Evolutionary conservation across 805 yeast species (phyloP), one percentile per base, ranked within the genome.

Genomic region (Hanseniaspora thailandica): DNA sequence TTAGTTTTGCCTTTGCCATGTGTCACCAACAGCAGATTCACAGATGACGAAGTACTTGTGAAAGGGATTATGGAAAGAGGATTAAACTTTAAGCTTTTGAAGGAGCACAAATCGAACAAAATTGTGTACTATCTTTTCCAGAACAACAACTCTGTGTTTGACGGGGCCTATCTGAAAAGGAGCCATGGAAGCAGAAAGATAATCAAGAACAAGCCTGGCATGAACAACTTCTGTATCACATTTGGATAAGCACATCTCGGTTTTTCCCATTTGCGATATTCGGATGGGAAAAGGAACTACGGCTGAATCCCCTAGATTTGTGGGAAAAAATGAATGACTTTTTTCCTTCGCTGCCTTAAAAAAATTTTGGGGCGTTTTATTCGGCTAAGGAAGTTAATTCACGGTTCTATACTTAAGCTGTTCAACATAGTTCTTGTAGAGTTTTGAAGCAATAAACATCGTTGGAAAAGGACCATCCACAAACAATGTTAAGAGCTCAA

Each of bases 1-100:
- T 66, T 90, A 12, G 97, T 90, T 6, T 68, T 90, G 3, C 98
- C 98, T 0, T 71, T 84, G 34, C 96, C 97, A 0, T 90, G 98
- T 63, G 71, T 86, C 1, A 64, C 70, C 8, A 89, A 90, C 64
- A 88, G 97, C 0, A 72, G 97, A 44, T 90, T 89, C 63, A 78
- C 82, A 64, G 44, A 34, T 19, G 75, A 77, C 57, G 70, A 71
- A 38, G 63, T 61, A 0, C 65, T 64, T 25, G 67, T 77, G 41
- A 58, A 64, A 1, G 63, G 66, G 1, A 52, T 52, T 2, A 74
- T 88, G 12, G 74, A 83, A 77, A 33, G 55, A 0, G 59, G 71
- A 7, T 66, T 86, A n/a, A 96, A 96, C 0, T 87, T 79, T 57
- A 56, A 55, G 7, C 56, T 70, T 34, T 47, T 72, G 4, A 62